phyloP scores from a whole-genome alignment of 768 basidiomycete genomes.

The Holtermanniella nyarrowii region DNA sequence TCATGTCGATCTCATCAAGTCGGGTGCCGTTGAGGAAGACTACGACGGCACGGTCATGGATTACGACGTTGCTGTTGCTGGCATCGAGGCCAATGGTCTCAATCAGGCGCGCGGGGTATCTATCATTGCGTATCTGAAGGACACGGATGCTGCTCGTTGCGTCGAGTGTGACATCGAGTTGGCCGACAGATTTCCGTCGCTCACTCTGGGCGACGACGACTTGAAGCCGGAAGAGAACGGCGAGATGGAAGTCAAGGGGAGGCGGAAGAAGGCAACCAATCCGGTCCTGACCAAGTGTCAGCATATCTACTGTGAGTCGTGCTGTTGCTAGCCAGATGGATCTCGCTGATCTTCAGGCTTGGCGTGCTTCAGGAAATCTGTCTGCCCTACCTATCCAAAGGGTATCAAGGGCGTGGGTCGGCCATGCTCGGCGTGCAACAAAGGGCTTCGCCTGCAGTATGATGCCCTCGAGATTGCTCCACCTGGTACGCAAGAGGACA shows the following conservation, averaged over 20 bases:
- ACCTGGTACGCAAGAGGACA: slow-evolving; percentile 50
- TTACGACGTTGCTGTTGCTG: slow-evolving; percentile 69
- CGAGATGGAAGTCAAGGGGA: slow-evolving; percentile 12
- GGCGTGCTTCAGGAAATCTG: slow-evolving; percentile 68
- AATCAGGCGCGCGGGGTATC: slow-evolving; percentile 60
- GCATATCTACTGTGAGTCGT: slow-evolving; percentile 68
- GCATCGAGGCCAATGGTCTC: slow-evolving; percentile 69
- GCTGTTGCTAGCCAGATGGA: neutral
- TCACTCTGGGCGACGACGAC: slow-evolving; percentile 19
- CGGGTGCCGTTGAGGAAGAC: slow-evolving; percentile 45
- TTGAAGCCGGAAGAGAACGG: slow-evolving; percentile 42
- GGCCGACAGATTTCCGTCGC: slow-evolving; percentile 41
- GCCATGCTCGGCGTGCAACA: slow-evolving; percentile 69
- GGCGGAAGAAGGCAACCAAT: slow-evolving; percentile 30
- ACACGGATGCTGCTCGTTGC: slow-evolving; percentile 79
- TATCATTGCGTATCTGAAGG: slow-evolving; percentile 74
- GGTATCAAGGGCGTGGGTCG: slow-evolving; percentile 51
- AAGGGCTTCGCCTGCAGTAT: slow-evolving; percentile 49
- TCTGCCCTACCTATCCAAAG: slow-evolving; percentile 72
- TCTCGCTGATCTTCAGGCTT: slow-evolving; percentile 20
- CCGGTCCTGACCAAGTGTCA: slow-evolving; percentile 83
- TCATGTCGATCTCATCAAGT: slow-evolving; percentile 57
- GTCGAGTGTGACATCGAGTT: slow-evolving; percentile 77
- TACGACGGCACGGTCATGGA: slow-evolving; percentile 44
- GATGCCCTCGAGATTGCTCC: slow-evolving; percentile 78